Evolutionary conservation across 2,329 filamentous ascomycete species (phyloP).

Genomic region (Sclerotinia nivalis): DNA sequence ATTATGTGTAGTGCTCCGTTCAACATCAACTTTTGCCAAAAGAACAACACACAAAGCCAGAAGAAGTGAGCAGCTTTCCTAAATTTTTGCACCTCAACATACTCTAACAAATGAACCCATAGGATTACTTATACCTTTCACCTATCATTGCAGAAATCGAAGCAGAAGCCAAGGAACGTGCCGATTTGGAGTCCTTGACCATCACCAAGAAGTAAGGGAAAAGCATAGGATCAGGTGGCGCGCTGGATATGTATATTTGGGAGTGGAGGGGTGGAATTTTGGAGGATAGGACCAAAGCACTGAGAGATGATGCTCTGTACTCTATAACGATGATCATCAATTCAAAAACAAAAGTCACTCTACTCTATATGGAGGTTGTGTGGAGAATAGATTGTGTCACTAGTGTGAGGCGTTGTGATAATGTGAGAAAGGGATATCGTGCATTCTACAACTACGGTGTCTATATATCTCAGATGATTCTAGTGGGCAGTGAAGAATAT

Average conservation of each 20-base stretch:
- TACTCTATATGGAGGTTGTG: not conserved
- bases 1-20: constrained; percentile 50
- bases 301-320: constrained; percentile 19
- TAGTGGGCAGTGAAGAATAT: not conserved
- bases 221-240: constrained; percentile 1
- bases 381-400: not conserved
- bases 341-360: constrained; percentile 18
- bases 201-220: constrained; percentile 46
- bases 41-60: constrained; percentile 65
- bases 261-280: not conserved
- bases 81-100: not conserved
- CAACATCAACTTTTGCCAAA: constrained; percentile 65
- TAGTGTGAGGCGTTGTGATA: not conserved
- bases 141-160: constrained; percentile 70
- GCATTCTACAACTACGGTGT: not conserved
- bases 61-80: constrained; percentile 54
- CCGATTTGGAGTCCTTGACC: constrained; percentile 67
- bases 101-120: not conserved
- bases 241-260: constrained; percentile 22
- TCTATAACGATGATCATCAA: constrained; percentile 20
- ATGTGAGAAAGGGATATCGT: not conserved
- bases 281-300: constrained; percentile 14
- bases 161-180: constrained; percentile 64
- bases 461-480: not conserved
- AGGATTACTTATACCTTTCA: constrained; percentile 68